Evolutionary conservation across 768 basidiomycete species (phyloP).

Genomic region (Hirschioporus abietinus): DNA sequence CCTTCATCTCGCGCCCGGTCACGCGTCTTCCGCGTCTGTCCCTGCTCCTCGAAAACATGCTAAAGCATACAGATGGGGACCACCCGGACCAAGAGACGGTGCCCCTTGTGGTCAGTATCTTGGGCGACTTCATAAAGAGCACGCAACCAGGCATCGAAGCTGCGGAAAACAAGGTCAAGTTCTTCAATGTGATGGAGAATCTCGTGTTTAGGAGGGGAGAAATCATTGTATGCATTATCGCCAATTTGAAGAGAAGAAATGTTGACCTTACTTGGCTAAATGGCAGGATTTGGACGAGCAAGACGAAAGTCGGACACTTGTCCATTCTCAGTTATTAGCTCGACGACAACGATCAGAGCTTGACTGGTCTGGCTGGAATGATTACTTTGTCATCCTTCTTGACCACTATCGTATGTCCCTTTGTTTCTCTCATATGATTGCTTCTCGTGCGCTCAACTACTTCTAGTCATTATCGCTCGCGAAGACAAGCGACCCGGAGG

Average conservation of each 20-base stretch:
- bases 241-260: not conserved
- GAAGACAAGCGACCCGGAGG: slow-evolving; percentile 53
- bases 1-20: slow-evolving; percentile 81
- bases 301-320: slow-evolving; percentile 66
- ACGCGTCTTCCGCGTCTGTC: slow-evolving; percentile 81
- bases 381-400: slow-evolving; percentile 58
- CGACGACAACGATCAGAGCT: slow-evolving; percentile 59
- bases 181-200: slow-evolving; percentile 76
- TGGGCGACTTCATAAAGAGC: slow-evolving; percentile 72
- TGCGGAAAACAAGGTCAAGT: slow-evolving; percentile 87
- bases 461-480: slow-evolving; percentile 57
- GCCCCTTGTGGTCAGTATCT: slow-evolving; percentile 61
- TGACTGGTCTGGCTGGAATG: slow-evolving; percentile 66
- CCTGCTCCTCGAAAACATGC: slow-evolving; percentile 65
- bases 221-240: slow-evolving; percentile 54
- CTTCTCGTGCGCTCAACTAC: slow-evolving; percentile 8
- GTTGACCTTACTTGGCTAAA: slow-evolving; percentile 8
- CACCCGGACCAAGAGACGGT: slow-evolving; percentile 78
- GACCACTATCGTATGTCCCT: slow-evolving; percentile 67
- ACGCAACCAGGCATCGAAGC: slow-evolving; percentile 88
- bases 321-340: slow-evolving; percentile 60
- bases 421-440: not conserved
- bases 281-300: slow-evolving; percentile 77
- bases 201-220: slow-evolving; percentile 73
- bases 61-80: slow-evolving; percentile 60